A percentile compares a stretch with the other conserved stretches of the same genome.
These are phyloP conservation scores for Sporodiniella umbellata DNA, from an alignment of 371 early-diverging fungal genomes.

Conservation along the genomic window DNA sequence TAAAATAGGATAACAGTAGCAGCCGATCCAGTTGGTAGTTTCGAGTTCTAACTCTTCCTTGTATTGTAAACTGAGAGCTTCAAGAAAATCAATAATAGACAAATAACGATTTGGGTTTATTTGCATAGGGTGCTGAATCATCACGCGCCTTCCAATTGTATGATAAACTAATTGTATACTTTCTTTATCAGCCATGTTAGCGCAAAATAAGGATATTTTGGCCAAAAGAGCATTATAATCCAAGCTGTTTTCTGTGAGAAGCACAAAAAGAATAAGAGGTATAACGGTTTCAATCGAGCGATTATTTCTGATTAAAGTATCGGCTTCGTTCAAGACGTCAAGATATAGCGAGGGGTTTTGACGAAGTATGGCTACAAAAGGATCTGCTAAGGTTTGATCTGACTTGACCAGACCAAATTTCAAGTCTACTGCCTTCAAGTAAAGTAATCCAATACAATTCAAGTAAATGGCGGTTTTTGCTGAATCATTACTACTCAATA, in stretches of 20 bases:
- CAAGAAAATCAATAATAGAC: constrained; percentile 6
- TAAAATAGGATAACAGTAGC: constrained; percentile 3
- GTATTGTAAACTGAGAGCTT: neutral
- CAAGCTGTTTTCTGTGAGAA: constrained; percentile 3
- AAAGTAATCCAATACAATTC: constrained; percentile 18
- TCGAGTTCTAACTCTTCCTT: neutral
- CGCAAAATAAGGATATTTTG: constrained; percentile 11
- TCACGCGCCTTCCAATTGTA: neutral
- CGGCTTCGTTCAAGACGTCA: constrained; percentile 21
- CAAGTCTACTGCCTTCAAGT: neutral
- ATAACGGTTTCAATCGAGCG: constrained; percentile 5
- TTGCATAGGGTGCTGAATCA: constrained; percentile 5
- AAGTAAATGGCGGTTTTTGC: constrained; percentile 22
- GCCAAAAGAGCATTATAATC: constrained; percentile 16
- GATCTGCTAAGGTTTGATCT: constrained; percentile 11
- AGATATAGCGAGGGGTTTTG: constrained; percentile 25
- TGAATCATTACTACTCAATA: constrained; percentile 13
- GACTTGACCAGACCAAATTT: constrained; percentile 4
- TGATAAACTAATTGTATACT: neutral
- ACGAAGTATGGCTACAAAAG: constrained; percentile 22
- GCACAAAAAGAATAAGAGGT: neutral
- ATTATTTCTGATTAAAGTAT: constrained; percentile 11
- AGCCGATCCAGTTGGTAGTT: neutral
- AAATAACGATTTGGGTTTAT: neutral
- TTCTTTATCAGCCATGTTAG: neutral